Percentiles rank a stretch among this genome's conserved stretches.
These are phyloP conservation scores for Sporothrix sp. DNA, from an alignment of 2,329 filamentous ascomycete genomes.

Conservation along the genomic window DNA sequence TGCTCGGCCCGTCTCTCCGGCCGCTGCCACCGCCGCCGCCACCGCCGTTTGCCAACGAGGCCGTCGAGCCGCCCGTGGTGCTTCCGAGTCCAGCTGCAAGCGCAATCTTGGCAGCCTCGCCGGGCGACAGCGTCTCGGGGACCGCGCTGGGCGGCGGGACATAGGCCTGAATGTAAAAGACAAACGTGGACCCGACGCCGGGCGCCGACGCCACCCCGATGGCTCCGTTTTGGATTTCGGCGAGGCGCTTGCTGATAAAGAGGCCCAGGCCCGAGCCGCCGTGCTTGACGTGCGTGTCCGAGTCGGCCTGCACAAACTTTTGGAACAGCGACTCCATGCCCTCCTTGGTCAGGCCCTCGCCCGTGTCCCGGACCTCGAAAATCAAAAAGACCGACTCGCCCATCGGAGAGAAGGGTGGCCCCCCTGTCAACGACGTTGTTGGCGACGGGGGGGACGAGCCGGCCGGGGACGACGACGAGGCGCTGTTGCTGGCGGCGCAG, in stretches of 20 bases:
- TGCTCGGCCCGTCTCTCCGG: background rate
- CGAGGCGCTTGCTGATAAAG: constrained; percentile 70
- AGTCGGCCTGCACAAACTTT: constrained; percentile 68
- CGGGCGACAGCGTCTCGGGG: constrained; percentile 27
- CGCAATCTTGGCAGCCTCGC: constrained; percentile 12
- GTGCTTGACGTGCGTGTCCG: constrained; percentile 67
- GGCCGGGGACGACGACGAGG: background rate
- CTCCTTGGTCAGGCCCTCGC: constrained; percentile 58
- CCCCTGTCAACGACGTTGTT: background rate
- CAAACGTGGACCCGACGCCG: constrained; percentile 64
- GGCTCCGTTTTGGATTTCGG: constrained; percentile 69
- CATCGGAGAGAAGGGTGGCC: constrained; percentile 5
- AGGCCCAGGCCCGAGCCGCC: constrained; percentile 70
- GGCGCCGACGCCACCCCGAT: constrained; percentile 63
- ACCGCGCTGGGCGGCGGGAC: constrained; percentile 31
- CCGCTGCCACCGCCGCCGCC: background rate
- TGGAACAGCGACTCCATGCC: constrained; percentile 69
- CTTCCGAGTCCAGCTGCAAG: constrained; percentile 1
- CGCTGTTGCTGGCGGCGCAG: background rate
- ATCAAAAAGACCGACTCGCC: constrained; percentile 52
- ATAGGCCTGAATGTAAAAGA: constrained; percentile 59
- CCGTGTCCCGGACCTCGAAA: constrained; percentile 69
- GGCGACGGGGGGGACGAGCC: background rate
- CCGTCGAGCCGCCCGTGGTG: background rate
- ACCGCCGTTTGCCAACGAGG: background rate